Evolutionary conservation across 2,329 filamentous ascomycete species (phyloP), one percentile per base, ranked within the genome.

Genomic region (Penicillium sp.): DNA sequence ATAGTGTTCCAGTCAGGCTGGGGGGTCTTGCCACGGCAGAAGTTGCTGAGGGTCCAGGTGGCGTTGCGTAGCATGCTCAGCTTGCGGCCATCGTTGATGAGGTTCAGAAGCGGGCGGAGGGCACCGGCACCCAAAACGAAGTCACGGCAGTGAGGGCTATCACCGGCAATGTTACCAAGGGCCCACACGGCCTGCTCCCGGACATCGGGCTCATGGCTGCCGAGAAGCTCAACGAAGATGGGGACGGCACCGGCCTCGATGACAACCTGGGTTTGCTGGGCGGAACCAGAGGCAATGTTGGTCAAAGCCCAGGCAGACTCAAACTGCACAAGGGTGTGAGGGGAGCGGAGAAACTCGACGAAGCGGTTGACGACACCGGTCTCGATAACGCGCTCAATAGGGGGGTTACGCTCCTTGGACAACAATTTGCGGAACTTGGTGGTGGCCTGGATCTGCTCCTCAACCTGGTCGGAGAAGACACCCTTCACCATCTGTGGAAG

Each of bases 41-140:
- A 98, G 80, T 98, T 98, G 81, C 93, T 97, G 49, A 98, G 78
- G 39, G 93, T 98, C 93, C 93, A 98, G 23, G 93, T 98, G 31
- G 93, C 93, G 71, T 98, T 98, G 62, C 93, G 83, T 45, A 98
- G 85, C 93, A 98, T 98, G 81, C 91, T 97, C 50, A 98, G 79
- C 81, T 98, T 98, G 67, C 93, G 90, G 78, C 93, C 96, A 73
- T 98, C 93, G 47, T 92, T 92, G 49, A 98, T 84, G 39, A 98
- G 82, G 66, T 83, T 83, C 49, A 98, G 82, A 49, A 98, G 81
- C 45, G 93, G 93, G 72, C 89, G 89, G 45, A 98, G 82, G 55
- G 93, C 93, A 65, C 91, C 91, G 59, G 88, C 89, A 71, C 86
- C 85, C 50, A 98, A 81, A 53, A 98, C 93, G 70, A 95, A 98